Percentiles rank a stretch among this genome's conserved stretches.
These are phyloP conservation scores for Chalaropsis thielavioides DNA, from an alignment of 2,329 filamentous ascomycete genomes.

Conservation along the genomic window DNA sequence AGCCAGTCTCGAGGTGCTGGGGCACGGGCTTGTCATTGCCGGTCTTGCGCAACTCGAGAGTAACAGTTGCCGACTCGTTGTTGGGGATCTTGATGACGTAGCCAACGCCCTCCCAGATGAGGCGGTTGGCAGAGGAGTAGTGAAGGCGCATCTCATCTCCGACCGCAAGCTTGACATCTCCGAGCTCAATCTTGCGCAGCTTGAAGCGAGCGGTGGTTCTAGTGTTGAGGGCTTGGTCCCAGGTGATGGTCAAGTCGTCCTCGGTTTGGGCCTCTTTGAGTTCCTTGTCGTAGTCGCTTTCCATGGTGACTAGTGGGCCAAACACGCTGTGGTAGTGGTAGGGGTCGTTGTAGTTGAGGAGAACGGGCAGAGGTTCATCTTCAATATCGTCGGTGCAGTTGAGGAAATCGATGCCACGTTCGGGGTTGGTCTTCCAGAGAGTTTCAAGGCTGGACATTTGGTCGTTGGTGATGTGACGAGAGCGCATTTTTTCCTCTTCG, in stretches of 20 bases:
- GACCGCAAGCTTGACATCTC: slow-evolving; percentile 93
- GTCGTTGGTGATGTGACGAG: slow-evolving; percentile 80
- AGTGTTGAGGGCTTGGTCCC: slow-evolving; percentile 92
- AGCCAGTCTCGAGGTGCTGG: slow-evolving; percentile 92
- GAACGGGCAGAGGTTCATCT: slow-evolving; percentile 84
- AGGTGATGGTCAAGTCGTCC: slow-evolving; percentile 83
- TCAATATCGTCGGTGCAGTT: slow-evolving; percentile 51
- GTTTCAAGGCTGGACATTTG: slow-evolving; percentile 95
- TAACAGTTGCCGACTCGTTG: slow-evolving; percentile 96
- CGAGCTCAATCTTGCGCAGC: slow-evolving; percentile 89
- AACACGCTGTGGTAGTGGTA: slow-evolving; percentile 99
- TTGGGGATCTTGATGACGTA: slow-evolving; percentile 99
- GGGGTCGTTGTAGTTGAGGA: slow-evolving; percentile 89
- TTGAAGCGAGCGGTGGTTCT: slow-evolving; percentile 94
- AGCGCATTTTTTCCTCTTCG: slow-evolving; percentile 90
- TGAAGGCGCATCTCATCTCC: slow-evolving; percentile 97
- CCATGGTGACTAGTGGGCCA: slow-evolving; percentile 93
- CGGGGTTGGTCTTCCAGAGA: slow-evolving; percentile 93
- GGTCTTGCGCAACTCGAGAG: slow-evolving; percentile 82
- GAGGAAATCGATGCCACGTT: slow-evolving; percentile 75
- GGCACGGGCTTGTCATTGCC: slow-evolving; percentile 93
- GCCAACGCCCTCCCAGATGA: slow-evolving; percentile 91
- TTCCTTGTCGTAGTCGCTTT: slow-evolving; percentile 98
- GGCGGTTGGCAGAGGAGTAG: slow-evolving; percentile 75
- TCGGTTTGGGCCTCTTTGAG: slow-evolving; percentile 96